Evolutionary conservation across 2,329 filamentous ascomycete genomes (phyloP).

Genomic region (Hymenoscyphus infarciens): DNA sequence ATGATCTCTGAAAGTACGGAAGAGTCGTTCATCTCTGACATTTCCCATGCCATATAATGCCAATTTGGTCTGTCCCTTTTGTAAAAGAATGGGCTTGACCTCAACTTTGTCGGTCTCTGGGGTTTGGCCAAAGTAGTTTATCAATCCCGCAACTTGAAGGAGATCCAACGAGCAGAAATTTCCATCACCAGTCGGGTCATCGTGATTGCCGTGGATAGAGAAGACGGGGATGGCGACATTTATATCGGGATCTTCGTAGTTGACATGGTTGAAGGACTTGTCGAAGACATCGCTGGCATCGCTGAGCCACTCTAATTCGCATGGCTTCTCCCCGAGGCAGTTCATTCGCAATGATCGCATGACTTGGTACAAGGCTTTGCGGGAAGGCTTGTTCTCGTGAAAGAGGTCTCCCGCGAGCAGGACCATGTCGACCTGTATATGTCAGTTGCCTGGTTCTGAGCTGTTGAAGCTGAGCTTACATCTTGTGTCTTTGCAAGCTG

Average conservation of each 20-base stretch:
- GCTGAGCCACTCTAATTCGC: constrained; percentile 89
- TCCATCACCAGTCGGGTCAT: constrained; percentile 95
- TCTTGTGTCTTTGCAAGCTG: constrained; percentile 79
- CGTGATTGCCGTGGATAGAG: constrained; percentile 97
- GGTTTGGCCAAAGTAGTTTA: constrained; percentile 94
- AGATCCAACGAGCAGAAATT: constrained; percentile 88
- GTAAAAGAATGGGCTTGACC: constrained; percentile 84
- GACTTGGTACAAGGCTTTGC: constrained; percentile 94
- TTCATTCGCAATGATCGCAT: constrained; percentile 93
- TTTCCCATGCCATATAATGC: constrained; percentile 94
- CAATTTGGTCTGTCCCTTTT: constrained; percentile 90
- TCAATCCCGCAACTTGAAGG: constrained; percentile 81
- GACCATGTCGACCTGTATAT: constrained; percentile 80
- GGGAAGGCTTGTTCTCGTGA: constrained; percentile 95
- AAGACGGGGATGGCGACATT: constrained; percentile 97
- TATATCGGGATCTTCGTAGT: constrained; percentile 96
- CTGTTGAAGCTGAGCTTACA: constrained; percentile 42
- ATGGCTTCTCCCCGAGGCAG: constrained; percentile 92
- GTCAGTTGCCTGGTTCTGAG: constrained; percentile 4
- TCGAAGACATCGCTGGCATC: constrained; percentile 90
- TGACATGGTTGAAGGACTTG: constrained; percentile 87
- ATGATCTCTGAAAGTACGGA: constrained; percentile 86
- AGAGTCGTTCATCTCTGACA: constrained; percentile 90
- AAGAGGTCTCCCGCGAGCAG: constrained; percentile 92
- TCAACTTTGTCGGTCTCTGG: constrained; percentile 91